Percentiles rank a stretch among this genome's conserved stretches.
These are phyloP conservation scores for Trichosporon sp. DNA, from an alignment of 1,284 basidiomycete genomes.

Conservation along the genomic window DNA sequence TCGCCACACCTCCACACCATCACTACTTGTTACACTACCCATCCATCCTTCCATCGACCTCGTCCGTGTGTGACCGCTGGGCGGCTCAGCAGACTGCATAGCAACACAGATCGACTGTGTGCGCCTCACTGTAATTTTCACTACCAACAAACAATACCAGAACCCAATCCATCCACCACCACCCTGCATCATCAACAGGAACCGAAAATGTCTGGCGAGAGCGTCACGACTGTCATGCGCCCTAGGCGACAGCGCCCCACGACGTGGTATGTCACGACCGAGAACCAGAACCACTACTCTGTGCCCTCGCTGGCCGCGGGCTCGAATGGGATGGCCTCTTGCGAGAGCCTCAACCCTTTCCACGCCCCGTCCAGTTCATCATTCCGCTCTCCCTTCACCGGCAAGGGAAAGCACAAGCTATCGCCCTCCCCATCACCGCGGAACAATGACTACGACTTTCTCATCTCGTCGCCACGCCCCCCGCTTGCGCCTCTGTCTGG, in stretches of 20 bases:
- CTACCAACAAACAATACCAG: not conserved
- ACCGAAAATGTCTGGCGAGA: not conserved
- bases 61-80: not conserved
- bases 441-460: constrained; percentile 43
- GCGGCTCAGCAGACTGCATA: not conserved
- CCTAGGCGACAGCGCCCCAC: not conserved
- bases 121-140: not conserved
- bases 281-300: not conserved
- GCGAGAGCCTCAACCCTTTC: constrained; percentile 9
- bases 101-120: not conserved
- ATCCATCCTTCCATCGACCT: not conserved
- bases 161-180: not conserved
- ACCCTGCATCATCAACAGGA: not conserved
- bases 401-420: constrained; percentile 39
- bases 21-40: not conserved
- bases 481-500: constrained; percentile 1
- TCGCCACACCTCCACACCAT: not conserved
- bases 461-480: constrained; percentile 42
- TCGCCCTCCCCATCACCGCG: constrained; percentile 37
- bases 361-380: constrained; percentile 8
- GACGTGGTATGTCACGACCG: constrained; percentile 2
- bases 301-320: constrained; percentile 2
- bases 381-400: constrained; percentile 13
- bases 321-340: not conserved
- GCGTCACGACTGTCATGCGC: not conserved